Percentiles rank a stretch among this genome's conserved stretches.
phyloP scores from a whole-genome alignment of 2,329 filamentous ascomycete species.

The Blastomyces gilchristii region DNA sequence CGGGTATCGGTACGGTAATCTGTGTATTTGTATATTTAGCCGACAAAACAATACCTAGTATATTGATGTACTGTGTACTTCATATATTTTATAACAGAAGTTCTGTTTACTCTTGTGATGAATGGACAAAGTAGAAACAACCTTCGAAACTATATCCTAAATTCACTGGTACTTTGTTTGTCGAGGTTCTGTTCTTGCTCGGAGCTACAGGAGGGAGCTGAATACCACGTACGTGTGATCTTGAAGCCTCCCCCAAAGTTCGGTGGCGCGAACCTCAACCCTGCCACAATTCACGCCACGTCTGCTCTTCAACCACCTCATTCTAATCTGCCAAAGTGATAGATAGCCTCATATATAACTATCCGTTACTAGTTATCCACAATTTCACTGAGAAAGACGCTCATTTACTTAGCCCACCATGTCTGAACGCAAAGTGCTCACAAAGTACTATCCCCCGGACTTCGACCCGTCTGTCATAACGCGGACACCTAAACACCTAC shows the following conservation, averaged over 20 bases:
- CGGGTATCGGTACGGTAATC: not conserved
- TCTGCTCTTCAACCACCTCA: not conserved
- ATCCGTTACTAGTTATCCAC: not conserved
- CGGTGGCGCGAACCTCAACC: not conserved
- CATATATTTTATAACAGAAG: not conserved
- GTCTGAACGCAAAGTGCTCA: slow-evolving; percentile 77
- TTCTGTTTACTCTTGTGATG: no score
- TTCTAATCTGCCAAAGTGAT: not conserved
- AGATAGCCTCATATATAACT: not conserved
- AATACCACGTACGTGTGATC: no score
- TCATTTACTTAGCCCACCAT: slow-evolving; percentile 37
- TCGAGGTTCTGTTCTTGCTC: no score
- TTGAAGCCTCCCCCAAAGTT: no score
- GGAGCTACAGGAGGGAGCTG: no score
- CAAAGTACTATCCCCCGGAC: slow-evolving; percentile 57
- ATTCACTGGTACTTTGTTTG: no score
- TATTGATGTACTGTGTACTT: not conserved
- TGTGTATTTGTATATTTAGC: not conserved
- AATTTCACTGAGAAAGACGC: not conserved
- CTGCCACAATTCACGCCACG: not conserved
- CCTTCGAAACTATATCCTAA: no score
- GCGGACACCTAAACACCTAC: slow-evolving; percentile 49
- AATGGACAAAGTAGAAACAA: no score
- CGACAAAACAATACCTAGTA: not conserved
- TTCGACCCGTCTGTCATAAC: slow-evolving; percentile 81